Conservation (phyloP, 1,139 yeast species). For the Komagataea norvegica region DNA sequence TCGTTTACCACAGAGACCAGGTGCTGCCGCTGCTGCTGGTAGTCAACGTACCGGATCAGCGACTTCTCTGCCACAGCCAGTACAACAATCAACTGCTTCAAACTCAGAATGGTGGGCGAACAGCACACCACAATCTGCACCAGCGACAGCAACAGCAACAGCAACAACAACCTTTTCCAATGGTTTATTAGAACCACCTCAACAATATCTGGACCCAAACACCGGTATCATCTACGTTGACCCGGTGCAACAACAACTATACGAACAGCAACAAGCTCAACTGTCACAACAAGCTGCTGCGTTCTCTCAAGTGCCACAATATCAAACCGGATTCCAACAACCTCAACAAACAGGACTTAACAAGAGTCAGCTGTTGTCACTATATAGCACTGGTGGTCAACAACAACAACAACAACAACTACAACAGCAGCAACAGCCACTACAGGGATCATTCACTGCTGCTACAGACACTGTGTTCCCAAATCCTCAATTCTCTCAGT, state of each 20-base stretch:
- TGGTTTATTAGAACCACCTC: constrained; percentile 29
- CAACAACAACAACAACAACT: constrained; percentile 26
- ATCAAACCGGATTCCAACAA: constrained; percentile 7
- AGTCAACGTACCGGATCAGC: too few relatives aligned
- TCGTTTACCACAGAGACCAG: constrained; percentile 27
- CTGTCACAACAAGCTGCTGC: constrained; percentile 11
- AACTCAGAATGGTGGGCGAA: constrained; percentile 30
- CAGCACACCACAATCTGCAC: constrained; percentile 25
- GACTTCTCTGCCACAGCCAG: constrained; percentile 45
- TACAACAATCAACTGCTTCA: constrained; percentile 31
- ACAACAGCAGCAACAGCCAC: constrained; percentile 2
- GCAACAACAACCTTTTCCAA: constrained; percentile 7
- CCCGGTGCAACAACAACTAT: constrained; percentile 47
- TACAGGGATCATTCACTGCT: too few relatives aligned
- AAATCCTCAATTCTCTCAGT: too few relatives aligned
- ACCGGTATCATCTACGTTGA: constrained; percentile 61
- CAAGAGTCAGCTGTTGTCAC: constrained; percentile 22
- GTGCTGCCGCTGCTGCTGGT: constrained; percentile 18
- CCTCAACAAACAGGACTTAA: constrained; percentile 23
- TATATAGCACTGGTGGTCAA: constrained; percentile 22
- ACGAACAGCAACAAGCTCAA: constrained; percentile 38
- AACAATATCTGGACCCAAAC: constrained; percentile 58
- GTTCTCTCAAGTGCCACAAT: constrained; percentile 6
- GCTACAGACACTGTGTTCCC: too few relatives aligned
- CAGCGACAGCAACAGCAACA: too few relatives aligned